phyloP scores from a whole-genome alignment of 106 monocot species.

The Dioscorea dumetorum region DNA sequence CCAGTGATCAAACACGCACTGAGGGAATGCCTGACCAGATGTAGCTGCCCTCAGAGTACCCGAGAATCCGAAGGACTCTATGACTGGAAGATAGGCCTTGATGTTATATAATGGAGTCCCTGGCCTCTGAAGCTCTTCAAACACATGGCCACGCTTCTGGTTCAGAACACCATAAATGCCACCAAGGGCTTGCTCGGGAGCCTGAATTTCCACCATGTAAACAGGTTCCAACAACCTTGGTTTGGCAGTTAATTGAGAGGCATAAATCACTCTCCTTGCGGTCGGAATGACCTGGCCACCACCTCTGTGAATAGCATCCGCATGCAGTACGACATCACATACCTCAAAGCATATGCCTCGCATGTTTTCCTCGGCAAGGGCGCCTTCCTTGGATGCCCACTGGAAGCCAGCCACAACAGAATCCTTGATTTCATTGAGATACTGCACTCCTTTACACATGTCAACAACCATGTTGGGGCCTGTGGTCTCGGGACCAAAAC shows the following conservation, averaged over 20 bases:
- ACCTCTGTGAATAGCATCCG: conserved; percentile 43
- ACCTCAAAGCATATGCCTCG: conserved; percentile 41
- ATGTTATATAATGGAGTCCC: conserved; percentile 36
- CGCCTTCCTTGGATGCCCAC: conserved; percentile 51
- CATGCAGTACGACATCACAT: conserved; percentile 36
- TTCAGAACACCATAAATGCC: conserved; percentile 38
- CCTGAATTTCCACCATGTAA: conserved; percentile 49
- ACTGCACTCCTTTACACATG: conserved; percentile 52
- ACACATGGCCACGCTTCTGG: conserved; percentile 32
- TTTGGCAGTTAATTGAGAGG: conserved; percentile 36
- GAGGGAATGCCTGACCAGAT: conserved; percentile 40
- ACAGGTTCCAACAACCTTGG: conserved; percentile 42
- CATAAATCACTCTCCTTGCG: conserved; percentile 44
- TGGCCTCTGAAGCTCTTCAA: conserved; percentile 29
- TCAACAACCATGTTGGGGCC: conserved; percentile 46
- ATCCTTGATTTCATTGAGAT: conserved; percentile 46
- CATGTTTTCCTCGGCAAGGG: conserved; percentile 43
- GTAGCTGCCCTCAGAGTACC: conserved; percentile 22
- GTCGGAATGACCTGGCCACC: conserved; percentile 41
- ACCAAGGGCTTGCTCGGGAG: conserved; percentile 29
- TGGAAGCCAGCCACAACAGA: conserved; percentile 49
- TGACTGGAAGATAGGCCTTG: conserved; percentile 37
- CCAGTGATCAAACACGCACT: conserved; percentile 44
- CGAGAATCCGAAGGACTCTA: conserved; percentile 27
- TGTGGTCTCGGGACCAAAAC: conserved; percentile 44